phyloP scores from a whole-genome alignment of 352 stramenopile genomes.

The Aphanomyces cochlioides region DNA sequence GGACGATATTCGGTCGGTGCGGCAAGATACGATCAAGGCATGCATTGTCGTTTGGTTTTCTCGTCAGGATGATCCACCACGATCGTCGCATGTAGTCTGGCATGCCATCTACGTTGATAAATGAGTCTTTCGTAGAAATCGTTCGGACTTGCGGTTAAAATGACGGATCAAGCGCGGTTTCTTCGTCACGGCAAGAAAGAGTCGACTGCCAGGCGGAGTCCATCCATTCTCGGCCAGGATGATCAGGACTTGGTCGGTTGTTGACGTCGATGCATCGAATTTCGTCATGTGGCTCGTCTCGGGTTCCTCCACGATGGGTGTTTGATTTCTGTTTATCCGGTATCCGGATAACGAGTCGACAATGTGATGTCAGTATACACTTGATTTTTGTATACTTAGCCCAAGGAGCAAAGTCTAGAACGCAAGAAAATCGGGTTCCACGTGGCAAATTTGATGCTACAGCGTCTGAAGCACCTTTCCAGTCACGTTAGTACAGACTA shows the following conservation, averaged over 20 bases:
- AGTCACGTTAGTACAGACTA: too few relatives aligned
- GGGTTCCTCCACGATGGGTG: neutral
- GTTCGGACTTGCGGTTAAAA: constrained; percentile 8
- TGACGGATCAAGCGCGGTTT: neutral
- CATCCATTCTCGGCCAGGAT: constrained; percentile 43
- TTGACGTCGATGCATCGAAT: neutral
- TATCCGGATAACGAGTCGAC: neutral
- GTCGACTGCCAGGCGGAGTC: neutral
- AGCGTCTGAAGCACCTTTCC: too few relatives aligned
- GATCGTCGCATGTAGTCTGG: neutral
- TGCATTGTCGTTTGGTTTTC: neutral
- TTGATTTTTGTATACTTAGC: too few relatives aligned
- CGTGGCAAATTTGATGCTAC: neutral
- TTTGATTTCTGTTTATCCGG: neutral
- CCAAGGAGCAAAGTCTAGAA: neutral
- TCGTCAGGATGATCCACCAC: constrained; percentile 20
- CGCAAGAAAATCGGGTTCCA: neutral
- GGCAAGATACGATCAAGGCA: neutral
- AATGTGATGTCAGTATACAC: neutral
- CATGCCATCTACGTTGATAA: constrained; percentile 13
- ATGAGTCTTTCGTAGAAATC: neutral
- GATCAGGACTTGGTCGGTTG: constrained; percentile 29
- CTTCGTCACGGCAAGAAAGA: neutral
- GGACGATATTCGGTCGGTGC: constrained; percentile 13
- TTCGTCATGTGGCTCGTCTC: neutral